Conservation (phyloP, 202 grass and related monocot species). For the Zizania palustris region DNA sequence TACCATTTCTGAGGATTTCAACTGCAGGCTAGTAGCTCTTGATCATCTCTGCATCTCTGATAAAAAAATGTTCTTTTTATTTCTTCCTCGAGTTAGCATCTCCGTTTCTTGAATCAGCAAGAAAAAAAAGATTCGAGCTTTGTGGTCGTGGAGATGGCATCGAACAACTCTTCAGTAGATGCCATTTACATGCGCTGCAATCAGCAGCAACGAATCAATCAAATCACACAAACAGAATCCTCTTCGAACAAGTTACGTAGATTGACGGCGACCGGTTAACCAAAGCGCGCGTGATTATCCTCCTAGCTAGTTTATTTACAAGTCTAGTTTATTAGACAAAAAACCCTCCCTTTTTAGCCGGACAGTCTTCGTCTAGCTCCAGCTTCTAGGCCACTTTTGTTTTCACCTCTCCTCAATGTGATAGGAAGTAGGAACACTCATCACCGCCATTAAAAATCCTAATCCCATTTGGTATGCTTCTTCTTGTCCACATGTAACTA, state of each 20-base stretch:
- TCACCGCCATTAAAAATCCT: not conserved
- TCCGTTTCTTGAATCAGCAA: not conserved
- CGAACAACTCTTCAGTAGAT: not conserved
- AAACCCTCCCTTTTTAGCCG: no score
- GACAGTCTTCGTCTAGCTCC: conserved; percentile 4
- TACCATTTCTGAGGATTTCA: not conserved
- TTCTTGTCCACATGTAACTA: not conserved
- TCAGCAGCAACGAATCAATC: not conserved
- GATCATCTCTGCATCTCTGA: not conserved
- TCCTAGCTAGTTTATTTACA: not conserved
- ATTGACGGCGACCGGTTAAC: conserved; percentile 36
- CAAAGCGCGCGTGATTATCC: not conserved
- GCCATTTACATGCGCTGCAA: no score
- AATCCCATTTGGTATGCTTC: not conserved
- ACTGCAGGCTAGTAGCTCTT: not conserved
- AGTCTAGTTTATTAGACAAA: not conserved
- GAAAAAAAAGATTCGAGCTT: not conserved
- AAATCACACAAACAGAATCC: not conserved
- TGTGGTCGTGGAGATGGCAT: not conserved
- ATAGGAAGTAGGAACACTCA: not conserved
- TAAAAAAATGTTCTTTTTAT: not conserved
- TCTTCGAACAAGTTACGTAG: conserved; percentile 28
- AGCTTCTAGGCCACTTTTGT: conserved; percentile 22
- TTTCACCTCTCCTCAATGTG: not conserved
- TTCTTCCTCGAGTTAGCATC: not conserved